Evolutionary conservation across 1,139 yeast species (phyloP).

Genomic region (Fermentozyma sake): DNA sequence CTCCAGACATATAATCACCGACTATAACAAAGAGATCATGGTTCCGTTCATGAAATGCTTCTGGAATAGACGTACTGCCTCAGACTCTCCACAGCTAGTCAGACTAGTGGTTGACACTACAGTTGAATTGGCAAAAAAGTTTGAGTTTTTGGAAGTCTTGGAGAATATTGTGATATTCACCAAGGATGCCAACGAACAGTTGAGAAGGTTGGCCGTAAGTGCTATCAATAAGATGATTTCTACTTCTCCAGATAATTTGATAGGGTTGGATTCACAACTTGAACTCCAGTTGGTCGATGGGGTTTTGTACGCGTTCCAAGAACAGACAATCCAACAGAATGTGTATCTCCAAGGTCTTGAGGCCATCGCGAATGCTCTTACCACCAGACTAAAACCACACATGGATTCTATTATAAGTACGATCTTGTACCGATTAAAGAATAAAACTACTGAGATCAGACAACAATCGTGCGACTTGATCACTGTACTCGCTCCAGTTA

Average conservation of each 20-base stretch:
- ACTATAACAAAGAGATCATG: conserved; percentile 41
- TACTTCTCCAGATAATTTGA: conserved; percentile 25
- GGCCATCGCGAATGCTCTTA: conserved; percentile 61
- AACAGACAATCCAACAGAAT: conserved; percentile 55
- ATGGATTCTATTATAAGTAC: conserved; percentile 72
- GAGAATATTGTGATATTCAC: conserved; percentile 55
- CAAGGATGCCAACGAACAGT: conserved; percentile 80
- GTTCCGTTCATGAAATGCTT: conserved; percentile 66
- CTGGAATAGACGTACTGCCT: conserved; percentile 74
- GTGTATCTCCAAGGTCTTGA: conserved; percentile 64
- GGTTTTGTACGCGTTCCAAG: conserved; percentile 77
- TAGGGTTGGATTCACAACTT: conserved; percentile 35
- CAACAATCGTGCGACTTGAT: conserved; percentile 86
- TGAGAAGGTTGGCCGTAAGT: conserved; percentile 75
- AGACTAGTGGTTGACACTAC: conserved; percentile 74
- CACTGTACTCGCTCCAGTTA: conserved; percentile 60
- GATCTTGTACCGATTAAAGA: conserved; percentile 67
- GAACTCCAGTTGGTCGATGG: conserved; percentile 79
- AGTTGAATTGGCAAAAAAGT: conserved; percentile 56
- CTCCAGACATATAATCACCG: conserved; percentile 22
- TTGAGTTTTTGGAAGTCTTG: conserved; percentile 62
- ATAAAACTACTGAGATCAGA: conserved; percentile 68
- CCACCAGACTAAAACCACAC: conserved; percentile 68
- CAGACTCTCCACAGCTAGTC: conserved; percentile 44
- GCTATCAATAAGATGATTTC: conserved; percentile 42